These are phyloP conservation scores for Rasamsonia emersonii DNA, from an alignment of 2,329 filamentous ascomycete species.

Conservation along the genomic window DNA sequence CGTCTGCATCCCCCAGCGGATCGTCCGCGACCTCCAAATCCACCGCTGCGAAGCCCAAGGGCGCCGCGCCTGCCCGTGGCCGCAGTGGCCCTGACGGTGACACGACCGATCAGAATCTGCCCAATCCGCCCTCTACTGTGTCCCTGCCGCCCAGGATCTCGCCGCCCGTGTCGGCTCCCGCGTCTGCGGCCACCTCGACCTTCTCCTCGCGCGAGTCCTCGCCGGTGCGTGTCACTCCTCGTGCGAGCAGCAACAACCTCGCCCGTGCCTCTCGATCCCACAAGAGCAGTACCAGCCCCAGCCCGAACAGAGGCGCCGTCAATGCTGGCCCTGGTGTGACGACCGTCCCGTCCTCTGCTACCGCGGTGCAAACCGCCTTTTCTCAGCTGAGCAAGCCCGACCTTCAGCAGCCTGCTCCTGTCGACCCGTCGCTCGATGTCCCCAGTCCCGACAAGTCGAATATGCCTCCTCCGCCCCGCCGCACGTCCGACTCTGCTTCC, in stretches of 20 bases:
- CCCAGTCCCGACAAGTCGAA: conserved; percentile 57
- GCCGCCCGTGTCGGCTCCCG: conserved; percentile 20
- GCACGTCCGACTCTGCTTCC: conserved; percentile 8
- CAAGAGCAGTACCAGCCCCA: conserved; percentile 60
- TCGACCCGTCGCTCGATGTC: conserved; percentile 55
- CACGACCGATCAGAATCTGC: conserved; percentile 16
- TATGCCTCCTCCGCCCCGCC: conserved; percentile 24
- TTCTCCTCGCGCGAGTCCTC: conserved; percentile 43
- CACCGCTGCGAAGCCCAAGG: conserved; percentile 1
- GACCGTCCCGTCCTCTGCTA: conserved; percentile 45
- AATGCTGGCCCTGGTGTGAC: conserved; percentile 27
- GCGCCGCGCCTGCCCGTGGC: conserved; percentile 13
- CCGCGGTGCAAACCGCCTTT: conserved; percentile 57
- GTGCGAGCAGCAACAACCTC: conserved; percentile 19
- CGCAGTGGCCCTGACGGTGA: conserved; percentile 21
- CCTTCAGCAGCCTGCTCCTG: conserved; percentile 49
- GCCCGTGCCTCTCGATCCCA: conserved; percentile 44
- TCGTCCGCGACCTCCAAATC: conserved; percentile 21
- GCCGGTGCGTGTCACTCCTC: conserved; percentile 28
- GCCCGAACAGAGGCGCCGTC: conserved; percentile 47
- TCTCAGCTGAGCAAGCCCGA: conserved; percentile 60
- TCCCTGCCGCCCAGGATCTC: conserved; percentile 26
- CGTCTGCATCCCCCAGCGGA: conserved; percentile 11
- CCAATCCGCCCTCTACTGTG: conserved; percentile 18
- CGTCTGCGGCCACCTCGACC: conserved; percentile 37